A percentile compares a stretch with the other conserved stretches of the same genome.
Evolutionary conservation across 2,329 filamentous ascomycete genomes (phyloP).

Genomic region (Ploettnerulaceae sp.): DNA sequence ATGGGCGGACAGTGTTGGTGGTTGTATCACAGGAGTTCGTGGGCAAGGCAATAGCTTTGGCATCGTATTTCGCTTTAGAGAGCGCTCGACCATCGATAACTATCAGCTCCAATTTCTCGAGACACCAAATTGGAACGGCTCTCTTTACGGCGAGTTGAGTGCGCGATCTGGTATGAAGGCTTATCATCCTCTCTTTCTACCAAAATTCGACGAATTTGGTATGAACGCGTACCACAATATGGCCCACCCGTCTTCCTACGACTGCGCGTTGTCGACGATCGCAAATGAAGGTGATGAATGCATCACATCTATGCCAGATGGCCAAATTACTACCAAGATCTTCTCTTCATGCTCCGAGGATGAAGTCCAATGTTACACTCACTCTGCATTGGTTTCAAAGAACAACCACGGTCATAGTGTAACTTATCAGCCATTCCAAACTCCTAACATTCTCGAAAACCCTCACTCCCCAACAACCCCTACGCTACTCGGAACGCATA

Average conservation of each 20-base stretch:
- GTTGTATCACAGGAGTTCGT: constrained; percentile 9
- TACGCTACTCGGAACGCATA: too few relatives aligned
- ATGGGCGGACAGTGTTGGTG: constrained; percentile 19
- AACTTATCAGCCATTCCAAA: too few relatives aligned
- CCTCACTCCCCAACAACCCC: too few relatives aligned
- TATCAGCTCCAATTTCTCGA: background rate
- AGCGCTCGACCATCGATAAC: background rate
- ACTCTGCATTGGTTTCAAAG: too few relatives aligned
- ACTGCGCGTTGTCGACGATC: background rate
- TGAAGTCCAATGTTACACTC: too few relatives aligned
- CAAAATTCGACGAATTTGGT: background rate
- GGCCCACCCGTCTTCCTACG: background rate
- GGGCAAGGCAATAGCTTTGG: background rate
- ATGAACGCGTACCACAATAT: background rate
- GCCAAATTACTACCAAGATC: too few relatives aligned
- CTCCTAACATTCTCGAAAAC: too few relatives aligned
- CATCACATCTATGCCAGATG: too few relatives aligned
- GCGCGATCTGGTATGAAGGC: background rate
- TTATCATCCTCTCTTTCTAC: background rate
- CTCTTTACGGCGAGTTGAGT: background rate
- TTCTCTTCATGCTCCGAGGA: too few relatives aligned
- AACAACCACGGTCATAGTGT: too few relatives aligned
- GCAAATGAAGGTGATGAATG: background rate
- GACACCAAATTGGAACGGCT: background rate
- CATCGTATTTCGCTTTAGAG: background rate